Evolutionary conservation across 1,139 yeast genomes (phyloP), one percentile per base, ranked within the genome.

Genomic region (Hyphopichia burtonii): DNA sequence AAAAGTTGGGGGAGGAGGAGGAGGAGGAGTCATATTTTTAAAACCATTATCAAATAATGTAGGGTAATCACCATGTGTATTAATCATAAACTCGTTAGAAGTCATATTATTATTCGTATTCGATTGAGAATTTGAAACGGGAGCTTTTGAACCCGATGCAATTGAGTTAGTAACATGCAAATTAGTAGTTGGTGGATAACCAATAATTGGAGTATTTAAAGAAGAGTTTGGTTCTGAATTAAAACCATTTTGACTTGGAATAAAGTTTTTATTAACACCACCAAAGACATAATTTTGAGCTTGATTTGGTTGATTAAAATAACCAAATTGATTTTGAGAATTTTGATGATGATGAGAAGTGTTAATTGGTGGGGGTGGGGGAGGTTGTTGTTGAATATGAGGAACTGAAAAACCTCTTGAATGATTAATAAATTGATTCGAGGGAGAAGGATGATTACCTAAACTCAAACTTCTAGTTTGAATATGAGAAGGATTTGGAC

Each of bases 391-490:
- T 34, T 23, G 31, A 31, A 37, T 30, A 30, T 37, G 39, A 37
- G 39, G 39, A n/a, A 37, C 39, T 5, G 39, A 37, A 31, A 37
- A 31, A 6, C 39, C 39, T 31, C 39, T 30, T 5, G 34, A 30
- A 22, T 37, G 39, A 31, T 17, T 22, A 9, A 27, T 15, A 19
- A 25, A 27, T 18, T 27, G 33, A 10, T 10, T 16, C 3, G 34
- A 11, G 3, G 37, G 14, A 3, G 28, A 14, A 4, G 28, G 25
- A 27, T 27, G 32, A 30, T 30, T 37, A 20, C 34, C 39, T 27
- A 37, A 37, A 22, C 39, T 37, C 11, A 37, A 27, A 37, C 39
- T 37, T 12, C 39, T 34, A 19, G 17, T 17, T 30, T 37, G 39
- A 11, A 14, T 7, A 8, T 37, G 28, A 3, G 32, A 18, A 19